Percentiles rank a stretch among this genome's conserved stretches.
These are phyloP conservation scores for Cetraspora pellucida DNA, from an alignment of 192 early-diverging fungal genomes.

Conservation along the genomic window DNA sequence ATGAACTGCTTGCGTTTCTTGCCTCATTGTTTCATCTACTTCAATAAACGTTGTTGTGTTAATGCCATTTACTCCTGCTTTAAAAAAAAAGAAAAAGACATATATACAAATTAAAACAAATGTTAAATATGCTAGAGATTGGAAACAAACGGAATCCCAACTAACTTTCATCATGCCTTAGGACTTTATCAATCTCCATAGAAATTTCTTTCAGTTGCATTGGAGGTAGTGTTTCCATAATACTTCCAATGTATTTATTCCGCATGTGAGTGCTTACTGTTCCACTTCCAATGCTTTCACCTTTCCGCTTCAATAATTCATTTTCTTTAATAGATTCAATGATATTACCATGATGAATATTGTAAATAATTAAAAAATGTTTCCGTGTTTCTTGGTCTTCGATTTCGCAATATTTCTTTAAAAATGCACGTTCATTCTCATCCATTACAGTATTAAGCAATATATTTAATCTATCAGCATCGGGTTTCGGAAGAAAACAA, in stretches of 20 bases:
- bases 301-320: not conserved
- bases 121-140: no score
- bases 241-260: not conserved
- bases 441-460: not conserved
- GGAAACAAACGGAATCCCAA: no score
- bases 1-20: no score
- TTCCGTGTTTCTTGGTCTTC: not conserved
- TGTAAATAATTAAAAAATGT: not conserved
- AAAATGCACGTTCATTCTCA: not conserved
- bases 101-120: no score
- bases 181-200: not conserved
- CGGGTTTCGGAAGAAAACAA: not conserved
- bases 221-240: not conserved
- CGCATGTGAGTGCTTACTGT: not conserved
- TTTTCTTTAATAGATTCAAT: not conserved
- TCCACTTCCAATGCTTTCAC: not conserved
- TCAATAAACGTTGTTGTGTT: no score
- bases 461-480: not conserved
- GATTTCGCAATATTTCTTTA: not conserved
- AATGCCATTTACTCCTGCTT: no score
- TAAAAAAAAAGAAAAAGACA: no score
- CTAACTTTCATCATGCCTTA: not conserved
- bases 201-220: not conserved
- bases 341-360: conserved; percentile 1
- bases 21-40: no score